Evolutionary conservation across 2,329 filamentous ascomycete species (phyloP).

Genomic region (Sarocladium strictum): DNA sequence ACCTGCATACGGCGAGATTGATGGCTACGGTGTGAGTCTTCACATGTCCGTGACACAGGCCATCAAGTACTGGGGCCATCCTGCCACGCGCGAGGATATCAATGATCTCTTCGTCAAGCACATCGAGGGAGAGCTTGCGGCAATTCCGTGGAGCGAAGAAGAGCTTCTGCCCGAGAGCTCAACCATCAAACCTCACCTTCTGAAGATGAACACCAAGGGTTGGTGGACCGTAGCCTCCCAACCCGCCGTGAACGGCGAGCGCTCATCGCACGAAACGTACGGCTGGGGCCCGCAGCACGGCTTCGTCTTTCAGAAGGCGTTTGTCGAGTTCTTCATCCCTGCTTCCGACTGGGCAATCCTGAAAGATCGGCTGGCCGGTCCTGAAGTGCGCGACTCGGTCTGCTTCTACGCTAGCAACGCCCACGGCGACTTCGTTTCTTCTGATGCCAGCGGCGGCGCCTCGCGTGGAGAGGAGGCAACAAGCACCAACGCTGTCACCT

Average conservation of each 20-base stretch:
- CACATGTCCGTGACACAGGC: conserved; percentile 86
- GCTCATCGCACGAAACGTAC: conserved; percentile 70
- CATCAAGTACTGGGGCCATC: conserved; percentile 77
- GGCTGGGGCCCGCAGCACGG: conserved; percentile 92
- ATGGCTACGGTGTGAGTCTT: conserved; percentile 94
- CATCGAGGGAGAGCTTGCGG: conserved; percentile 69
- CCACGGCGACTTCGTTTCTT: conserved; percentile 71
- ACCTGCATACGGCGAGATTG: conserved; percentile 91
- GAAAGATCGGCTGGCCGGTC: conserved; percentile 48
- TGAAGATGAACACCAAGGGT: conserved; percentile 70
- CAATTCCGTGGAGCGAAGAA: conserved; percentile 93
- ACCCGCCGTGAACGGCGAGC: conserved; percentile 82
- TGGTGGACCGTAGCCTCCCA: conserved; percentile 98
- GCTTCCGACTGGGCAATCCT: conserved; percentile 64
- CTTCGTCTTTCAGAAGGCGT: conserved; percentile 97
- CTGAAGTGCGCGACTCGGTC: conserved; percentile 58
- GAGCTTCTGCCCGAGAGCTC: conserved; percentile 77
- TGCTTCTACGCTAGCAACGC: conserved; percentile 86
- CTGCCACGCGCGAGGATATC: conserved; percentile 64
- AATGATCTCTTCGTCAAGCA: conserved; percentile 75
- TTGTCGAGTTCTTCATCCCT: conserved; percentile 93
- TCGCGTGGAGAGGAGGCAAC: conserved; percentile 15
- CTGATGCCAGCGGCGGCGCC: conserved; percentile 39
- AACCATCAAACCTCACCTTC: conserved; percentile 69
- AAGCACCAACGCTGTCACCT: conserved; percentile 89